Base-by-base conservation (phyloP, 2,329 filamentous ascomycete genomes). In the Ceratocystiopsis sp. region DNA sequence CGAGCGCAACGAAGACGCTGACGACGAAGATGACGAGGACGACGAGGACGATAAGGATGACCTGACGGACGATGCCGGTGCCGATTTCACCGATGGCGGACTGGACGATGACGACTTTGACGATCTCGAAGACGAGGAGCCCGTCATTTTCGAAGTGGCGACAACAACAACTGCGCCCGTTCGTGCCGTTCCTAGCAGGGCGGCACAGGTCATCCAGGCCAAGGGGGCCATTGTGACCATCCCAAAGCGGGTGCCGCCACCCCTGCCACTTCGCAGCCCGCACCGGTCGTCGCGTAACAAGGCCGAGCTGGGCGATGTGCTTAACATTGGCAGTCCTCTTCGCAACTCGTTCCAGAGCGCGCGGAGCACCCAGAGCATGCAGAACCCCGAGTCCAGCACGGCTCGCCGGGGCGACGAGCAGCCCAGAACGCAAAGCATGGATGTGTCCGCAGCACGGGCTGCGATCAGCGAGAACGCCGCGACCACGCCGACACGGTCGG, bases 211-310 rank as follows among this genome's bases (percentile, higher is more conserved):
- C 44, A 75, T 86, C 45, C 69, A 72, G 29, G 80, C 76, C 35
- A 80, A 83, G 54, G 84, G 85, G 19, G 80, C 80, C 41, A 66
- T 95, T 41, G 84, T 95, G 25, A 86, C 76, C 38, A 93, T 95
- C 46, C 77, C 83, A 13, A 93, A 89, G 61, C 73, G 85, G 34
- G 61, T 78, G 1, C 75, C 84, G 1, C 86, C 87, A 2, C 77
- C 82, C 10, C 69, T 94, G 13, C 87, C 87, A 1, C 69, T 75
- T 3, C 70, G 86, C 40, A 93, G 82, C 55, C 80, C 84, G 1
- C 77, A 78, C 58, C 51, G 84, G 66, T 55, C 60, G 18, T 75
- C 71, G 4, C 61, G 66, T 3, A 66, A 65, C 51, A 69, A 63
- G 55, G 56, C 71, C 58, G 61, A 82, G 59, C 65, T 82, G 69